Evolutionary conservation across 495 filamentous ascomycete genomes (phyloP), one percentile per base, ranked within the genome.

Genomic region (Aspergillus taichungensis): DNA sequence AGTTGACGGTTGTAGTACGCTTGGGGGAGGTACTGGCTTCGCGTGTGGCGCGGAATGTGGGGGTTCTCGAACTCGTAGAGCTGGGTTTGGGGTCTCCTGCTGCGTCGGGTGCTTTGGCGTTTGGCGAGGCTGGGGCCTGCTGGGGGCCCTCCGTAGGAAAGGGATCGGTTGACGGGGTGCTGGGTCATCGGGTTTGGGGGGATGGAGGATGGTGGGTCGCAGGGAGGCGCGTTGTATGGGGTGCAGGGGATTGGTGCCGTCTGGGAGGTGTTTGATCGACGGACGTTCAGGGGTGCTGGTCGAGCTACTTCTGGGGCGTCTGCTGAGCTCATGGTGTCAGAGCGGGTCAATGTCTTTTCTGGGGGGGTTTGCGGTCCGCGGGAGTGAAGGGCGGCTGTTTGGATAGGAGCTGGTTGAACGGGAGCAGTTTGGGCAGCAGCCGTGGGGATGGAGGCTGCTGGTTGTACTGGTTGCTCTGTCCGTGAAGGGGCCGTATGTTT

Each of bases 221-320:
- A 10, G 52, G 35, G 12, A 44, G 50, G 28, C 41, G 49, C 30
- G 40, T 42, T 9, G 32, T 46, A 36, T 29, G 44, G 24, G 39
- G 12, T 30, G 48, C 38, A 30, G 47, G 40, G 13, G 29, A 52
- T 24, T 29, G 37, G 41, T 37, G 52, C 53, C 11, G 55, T 66
- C 34, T 63, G 60, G 11, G 66, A 58, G 14, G 62, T 65, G 40
- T 60, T 63, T 12, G 65, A 63, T 45, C 61, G 54, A 34, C 47
- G 56, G 10, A 66, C 53, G 24, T 51, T 62, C 31, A 50, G 37
- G 13, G 63, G 58, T 30, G 54, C 53, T 13, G 53, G 50, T 10
- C 51, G 44, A 4, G 63, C 49, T 9, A 69, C 62, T 47, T 68
- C 66, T 8, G 68, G 68, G 3, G 66, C 67, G 8, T 70, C 61